Conservation (phyloP, 2,329 filamentous ascomycete genomes). For the Trichoderma hamatum region DNA sequence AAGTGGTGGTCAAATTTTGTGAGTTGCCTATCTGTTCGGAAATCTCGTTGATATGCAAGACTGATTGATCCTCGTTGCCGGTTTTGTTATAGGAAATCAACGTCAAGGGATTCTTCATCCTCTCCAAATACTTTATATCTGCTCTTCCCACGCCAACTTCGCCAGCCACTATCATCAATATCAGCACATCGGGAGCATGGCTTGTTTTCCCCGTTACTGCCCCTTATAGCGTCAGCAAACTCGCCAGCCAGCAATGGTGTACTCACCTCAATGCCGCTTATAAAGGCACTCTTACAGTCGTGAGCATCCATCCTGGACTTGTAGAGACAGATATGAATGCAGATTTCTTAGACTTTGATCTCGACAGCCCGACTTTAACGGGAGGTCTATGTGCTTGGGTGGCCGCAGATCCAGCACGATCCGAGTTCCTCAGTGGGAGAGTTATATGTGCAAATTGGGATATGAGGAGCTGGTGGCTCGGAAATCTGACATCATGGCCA, state of each 20-base stretch:
- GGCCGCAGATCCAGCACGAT: neutral
- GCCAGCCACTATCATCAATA: conserved; percentile 1
- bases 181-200: conserved; percentile 1
- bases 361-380: neutral
- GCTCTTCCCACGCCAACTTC: neutral
- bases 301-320: conserved; percentile 11
- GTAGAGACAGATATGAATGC: neutral
- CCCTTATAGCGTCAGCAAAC: conserved; percentile 18
- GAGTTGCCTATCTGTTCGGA: neutral
- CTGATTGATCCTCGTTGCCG: neutral
- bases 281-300: neutral
- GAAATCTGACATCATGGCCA: neutral
- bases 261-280: neutral
- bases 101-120: conserved; percentile 1
- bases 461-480: conserved; percentile 13
- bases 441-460: conserved; percentile 3
- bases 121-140: conserved; percentile 5
- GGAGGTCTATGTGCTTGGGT: conserved; percentile 5
- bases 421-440: neutral
- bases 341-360: neutral
- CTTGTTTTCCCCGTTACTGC: neutral
- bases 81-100: neutral
- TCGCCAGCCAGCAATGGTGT: conserved; percentile 17
- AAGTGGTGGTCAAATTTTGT: conserved; percentile 14
- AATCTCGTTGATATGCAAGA: neutral